Percentiles rank a stretch among this genome's conserved stretches.
phyloP scores from a whole-genome alignment of 2,329 filamentous ascomycete genomes.

The Colletotrichum lini region DNA sequence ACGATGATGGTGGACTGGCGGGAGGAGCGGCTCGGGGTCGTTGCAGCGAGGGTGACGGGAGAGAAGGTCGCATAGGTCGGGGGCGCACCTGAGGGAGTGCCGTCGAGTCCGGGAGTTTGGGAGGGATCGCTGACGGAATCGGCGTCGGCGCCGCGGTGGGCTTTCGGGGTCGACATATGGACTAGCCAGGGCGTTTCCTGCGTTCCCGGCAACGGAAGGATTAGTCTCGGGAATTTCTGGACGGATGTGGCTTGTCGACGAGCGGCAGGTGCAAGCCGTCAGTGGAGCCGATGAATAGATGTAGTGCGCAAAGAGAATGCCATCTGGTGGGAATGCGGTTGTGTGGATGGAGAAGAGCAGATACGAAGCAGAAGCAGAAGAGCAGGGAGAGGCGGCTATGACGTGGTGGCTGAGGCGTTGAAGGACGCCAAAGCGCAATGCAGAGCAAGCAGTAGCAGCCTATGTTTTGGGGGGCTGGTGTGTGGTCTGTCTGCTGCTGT shows the following conservation, averaged over 20 bases:
- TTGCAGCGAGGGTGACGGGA: constrained; percentile 81
- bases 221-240: constrained; percentile 41
- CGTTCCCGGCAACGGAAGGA: constrained; percentile 25
- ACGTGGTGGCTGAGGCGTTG: constrained; percentile 38
- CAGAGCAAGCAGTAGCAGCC: not conserved
- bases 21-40: constrained; percentile 70
- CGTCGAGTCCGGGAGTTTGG: constrained; percentile 52
- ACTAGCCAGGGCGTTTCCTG: constrained; percentile 66
- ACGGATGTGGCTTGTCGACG: not conserved
- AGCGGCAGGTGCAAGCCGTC: constrained; percentile 9
- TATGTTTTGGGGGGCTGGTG: not conserved
- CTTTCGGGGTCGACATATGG: constrained; percentile 65
- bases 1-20: constrained; percentile 93
- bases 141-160: constrained; percentile 53
- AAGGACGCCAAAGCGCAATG: constrained; percentile 32
- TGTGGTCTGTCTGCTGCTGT: not conserved
- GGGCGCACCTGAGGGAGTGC: constrained; percentile 59
- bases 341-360: not conserved
- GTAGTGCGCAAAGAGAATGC: not conserved
- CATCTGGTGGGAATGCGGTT: constrained; percentile 5
- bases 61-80: constrained; percentile 94
- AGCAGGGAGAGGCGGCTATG: constrained; percentile 18
- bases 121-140: constrained; percentile 49
- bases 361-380: not conserved
- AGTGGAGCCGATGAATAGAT: constrained; percentile 8